Percentiles rank a stretch among this genome's conserved stretches.
Conservation (phyloP, 768 basidiomycete species). For the Kockovaella imperatae region DNA sequence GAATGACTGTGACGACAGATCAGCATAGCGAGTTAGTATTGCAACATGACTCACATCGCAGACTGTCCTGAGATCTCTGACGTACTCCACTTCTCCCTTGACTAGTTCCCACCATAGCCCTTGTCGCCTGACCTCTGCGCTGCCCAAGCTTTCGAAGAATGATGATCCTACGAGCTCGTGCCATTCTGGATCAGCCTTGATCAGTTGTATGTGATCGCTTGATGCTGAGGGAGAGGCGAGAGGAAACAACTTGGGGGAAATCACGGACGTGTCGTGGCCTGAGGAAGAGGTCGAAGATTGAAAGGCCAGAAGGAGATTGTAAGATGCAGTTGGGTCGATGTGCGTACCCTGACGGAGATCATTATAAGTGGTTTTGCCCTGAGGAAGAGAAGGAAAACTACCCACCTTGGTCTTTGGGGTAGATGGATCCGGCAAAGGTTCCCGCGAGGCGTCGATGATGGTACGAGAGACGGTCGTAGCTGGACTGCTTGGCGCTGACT, state of each 20-base stretch:
- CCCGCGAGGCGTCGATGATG: not conserved
- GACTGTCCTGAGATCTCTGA: slow-evolving; percentile 28
- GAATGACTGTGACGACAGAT: slow-evolving; percentile 19
- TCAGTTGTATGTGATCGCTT: not conserved
- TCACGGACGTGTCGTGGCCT: slow-evolving; percentile 1
- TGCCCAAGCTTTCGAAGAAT: slow-evolving; percentile 18
- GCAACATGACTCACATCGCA: slow-evolving; percentile 21
- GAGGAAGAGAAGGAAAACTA: too few relatives aligned
- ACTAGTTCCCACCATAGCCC: slow-evolving; percentile 39
- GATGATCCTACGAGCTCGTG: slow-evolving; percentile 31
- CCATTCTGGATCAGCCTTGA: slow-evolving; percentile 31
- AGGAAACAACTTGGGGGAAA: not conserved
- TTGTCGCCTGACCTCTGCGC: slow-evolving; percentile 29
- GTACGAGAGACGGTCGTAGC: not conserved
- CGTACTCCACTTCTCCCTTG: slow-evolving; percentile 37
- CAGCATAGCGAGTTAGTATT: not conserved
- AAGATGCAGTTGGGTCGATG: slow-evolving; percentile 21
- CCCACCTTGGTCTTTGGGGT: slow-evolving; percentile 6
- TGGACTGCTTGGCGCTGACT: not conserved
- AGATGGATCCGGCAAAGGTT: not conserved
- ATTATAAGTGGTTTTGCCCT: too few relatives aligned
- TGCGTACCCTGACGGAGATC: too few relatives aligned
- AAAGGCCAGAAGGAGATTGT: slow-evolving; percentile 29
- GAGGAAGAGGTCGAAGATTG: slow-evolving; percentile 22
- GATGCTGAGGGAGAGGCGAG: slow-evolving; percentile 8